Evolutionary conservation across 306 rosid genomes (phyloP).

Genomic region (Mucuna pruriens): DNA sequence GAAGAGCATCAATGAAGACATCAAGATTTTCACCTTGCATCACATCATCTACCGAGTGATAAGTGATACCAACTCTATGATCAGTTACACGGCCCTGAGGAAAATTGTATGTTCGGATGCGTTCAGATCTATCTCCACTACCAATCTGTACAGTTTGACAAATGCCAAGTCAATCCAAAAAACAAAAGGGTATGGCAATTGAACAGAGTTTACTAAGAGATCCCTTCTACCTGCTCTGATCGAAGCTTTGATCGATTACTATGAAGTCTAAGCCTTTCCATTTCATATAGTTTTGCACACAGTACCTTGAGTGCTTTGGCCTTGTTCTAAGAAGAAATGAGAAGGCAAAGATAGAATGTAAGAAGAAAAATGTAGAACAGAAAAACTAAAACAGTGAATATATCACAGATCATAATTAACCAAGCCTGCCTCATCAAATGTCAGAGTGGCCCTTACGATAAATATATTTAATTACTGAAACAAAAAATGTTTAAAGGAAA

Average conservation of each 20-base stretch:
- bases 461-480: background rate
- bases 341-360: slow-evolving; percentile 4
- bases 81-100: slow-evolving; percentile 97
- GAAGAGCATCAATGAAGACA: slow-evolving; percentile 79
- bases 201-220: background rate
- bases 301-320: slow-evolving; percentile 87
- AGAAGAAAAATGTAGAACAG: slow-evolving; percentile 2
- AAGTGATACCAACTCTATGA: slow-evolving; percentile 86
- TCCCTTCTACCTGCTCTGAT: slow-evolving; percentile 70
- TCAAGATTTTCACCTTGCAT: slow-evolving; percentile 85
- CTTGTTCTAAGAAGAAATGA: slow-evolving; percentile 67
- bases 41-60: slow-evolving; percentile 77
- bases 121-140: slow-evolving; percentile 93
- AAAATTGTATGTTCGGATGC: slow-evolving; percentile 89
- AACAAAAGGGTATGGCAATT: slow-evolving; percentile 1
- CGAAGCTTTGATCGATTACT: slow-evolving; percentile 75
- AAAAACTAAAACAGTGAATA: slow-evolving; percentile 32
- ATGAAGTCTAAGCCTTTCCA: slow-evolving; percentile 77
- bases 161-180: slow-evolving; percentile 32
- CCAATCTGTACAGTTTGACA: slow-evolving; percentile 65
- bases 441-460: slow-evolving; percentile 3
- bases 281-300: slow-evolving; percentile 89
- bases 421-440: background rate
- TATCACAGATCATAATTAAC: background rate
- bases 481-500: background rate